Evolutionary conservation across 2,329 filamentous ascomycete genomes (phyloP).

Genomic region (Botrytis medusae): DNA sequence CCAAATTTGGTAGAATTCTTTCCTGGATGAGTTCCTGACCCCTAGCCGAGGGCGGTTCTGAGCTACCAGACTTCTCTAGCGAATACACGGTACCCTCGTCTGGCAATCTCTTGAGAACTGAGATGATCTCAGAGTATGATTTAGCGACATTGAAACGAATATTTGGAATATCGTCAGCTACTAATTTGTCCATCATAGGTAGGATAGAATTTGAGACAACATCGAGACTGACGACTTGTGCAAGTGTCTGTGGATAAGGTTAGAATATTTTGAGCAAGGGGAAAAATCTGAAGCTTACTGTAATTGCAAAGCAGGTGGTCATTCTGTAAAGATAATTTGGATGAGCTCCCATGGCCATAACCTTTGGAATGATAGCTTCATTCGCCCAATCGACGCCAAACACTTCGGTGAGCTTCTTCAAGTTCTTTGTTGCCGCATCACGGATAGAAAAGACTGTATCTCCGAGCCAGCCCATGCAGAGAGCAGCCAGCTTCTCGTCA

Average conservation of each 20-base stretch:
- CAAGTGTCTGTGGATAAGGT: conserved; percentile 68
- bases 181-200: conserved; percentile 93
- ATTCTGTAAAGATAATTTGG: conserved; percentile 99
- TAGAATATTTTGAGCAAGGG: conserved; percentile 9
- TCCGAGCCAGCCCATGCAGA: conserved; percentile 98
- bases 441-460: conserved; percentile 98
- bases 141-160: conserved; percentile 99
- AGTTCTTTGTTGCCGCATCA: conserved; percentile 93
- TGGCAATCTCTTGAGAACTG: conserved; percentile 87
- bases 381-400: conserved; percentile 98
- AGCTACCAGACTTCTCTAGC: conserved; percentile 74
- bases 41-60: conserved; percentile 62
- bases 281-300: conserved; percentile 61
- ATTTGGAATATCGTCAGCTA: conserved; percentile 93
- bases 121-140: conserved; percentile 87
- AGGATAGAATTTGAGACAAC: conserved; percentile 92
- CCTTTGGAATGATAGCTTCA: conserved; percentile 96
- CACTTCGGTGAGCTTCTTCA: conserved; percentile 98
- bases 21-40: conserved; percentile 80
- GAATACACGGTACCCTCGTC: conserved; percentile 83
- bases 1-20: conserved; percentile 82
- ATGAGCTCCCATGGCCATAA: conserved; percentile 97
- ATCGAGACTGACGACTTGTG: conserved; percentile 86
- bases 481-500: conserved; percentile 89
- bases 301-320: conserved; percentile 99